Evolutionary conservation across 2,329 filamentous ascomycete species (phyloP).

Genomic region (Fusarium hostae): DNA sequence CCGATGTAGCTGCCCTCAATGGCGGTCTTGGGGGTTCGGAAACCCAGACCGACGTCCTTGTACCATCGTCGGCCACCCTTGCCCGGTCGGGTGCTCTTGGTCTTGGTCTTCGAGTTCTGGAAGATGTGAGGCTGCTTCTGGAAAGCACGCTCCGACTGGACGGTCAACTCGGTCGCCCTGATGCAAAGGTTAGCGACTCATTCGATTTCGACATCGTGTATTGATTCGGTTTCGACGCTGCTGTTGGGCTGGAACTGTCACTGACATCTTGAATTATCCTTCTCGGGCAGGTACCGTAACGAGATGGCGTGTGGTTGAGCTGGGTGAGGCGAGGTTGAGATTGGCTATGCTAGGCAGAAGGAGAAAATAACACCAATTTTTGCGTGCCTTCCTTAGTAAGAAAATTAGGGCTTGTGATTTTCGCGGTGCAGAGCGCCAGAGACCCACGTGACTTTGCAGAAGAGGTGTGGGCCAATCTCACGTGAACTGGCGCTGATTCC

Average conservation of each 20-base stretch:
- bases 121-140: slow-evolving; percentile 99
- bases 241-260: slow-evolving; percentile 22
- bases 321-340: slow-evolving; percentile 50
- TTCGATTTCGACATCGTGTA: slow-evolving; percentile 34
- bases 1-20: slow-evolving; percentile 99
- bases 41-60: slow-evolving; percentile 99
- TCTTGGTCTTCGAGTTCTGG: slow-evolving; percentile 94
- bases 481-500: slow-evolving; percentile 34
- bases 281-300: slow-evolving; percentile 53
- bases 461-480: slow-evolving; percentile 2
- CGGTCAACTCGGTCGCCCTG: slow-evolving; percentile 98
- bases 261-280: slow-evolving; percentile 59
- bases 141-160: slow-evolving; percentile 99
- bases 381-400: slow-evolving; percentile 10
- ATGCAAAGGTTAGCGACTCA: slow-evolving; percentile 54
- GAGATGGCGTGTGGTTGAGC: slow-evolving; percentile 52
- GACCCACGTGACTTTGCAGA: slow-evolving; percentile 43
- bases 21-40: slow-evolving; percentile 97
- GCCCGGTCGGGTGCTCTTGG: slow-evolving; percentile 84
- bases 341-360: slow-evolving; percentile 46
- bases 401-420: slow-evolving; percentile 41
- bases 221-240: slow-evolving; percentile 25
- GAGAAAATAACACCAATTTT: slow-evolving; percentile 45
- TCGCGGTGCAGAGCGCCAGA: slow-evolving; percentile 41
- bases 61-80: slow-evolving; percentile 95